Conservation (phyloP, 208 protist species). For the Leishmania gerbilli region DNA sequence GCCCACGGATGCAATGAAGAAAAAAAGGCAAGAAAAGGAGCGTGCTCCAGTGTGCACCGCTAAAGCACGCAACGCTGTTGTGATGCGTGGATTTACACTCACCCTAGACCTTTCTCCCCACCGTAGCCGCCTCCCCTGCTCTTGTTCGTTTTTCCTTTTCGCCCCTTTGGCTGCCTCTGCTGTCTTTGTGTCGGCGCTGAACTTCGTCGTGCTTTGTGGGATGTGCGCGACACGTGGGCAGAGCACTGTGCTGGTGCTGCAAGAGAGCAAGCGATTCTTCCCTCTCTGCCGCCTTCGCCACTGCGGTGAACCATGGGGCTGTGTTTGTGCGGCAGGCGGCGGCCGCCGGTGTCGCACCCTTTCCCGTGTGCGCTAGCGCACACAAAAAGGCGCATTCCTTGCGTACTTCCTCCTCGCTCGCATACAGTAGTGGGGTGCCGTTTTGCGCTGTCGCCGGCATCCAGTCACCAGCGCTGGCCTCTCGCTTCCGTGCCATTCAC, state of each 20-base stretch:
- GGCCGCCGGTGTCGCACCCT: background rate
- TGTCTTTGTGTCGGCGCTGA: background rate
- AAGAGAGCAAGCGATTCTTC: background rate
- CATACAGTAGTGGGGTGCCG: background rate
- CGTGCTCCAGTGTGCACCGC: background rate
- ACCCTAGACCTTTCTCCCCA: background rate
- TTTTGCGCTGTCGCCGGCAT: background rate
- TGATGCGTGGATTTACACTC: background rate
- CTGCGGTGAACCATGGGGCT: background rate
- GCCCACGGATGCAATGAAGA: background rate
- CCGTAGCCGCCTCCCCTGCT: background rate
- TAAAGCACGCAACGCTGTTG: background rate
- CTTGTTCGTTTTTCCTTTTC: background rate
- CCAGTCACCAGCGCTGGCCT: background rate
- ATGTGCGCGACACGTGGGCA: background rate
- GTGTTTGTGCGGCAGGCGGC: background rate
- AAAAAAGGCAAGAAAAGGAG: too few relatives aligned
- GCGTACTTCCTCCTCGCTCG: background rate
- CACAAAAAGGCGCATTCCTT: background rate
- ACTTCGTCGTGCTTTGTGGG: background rate
- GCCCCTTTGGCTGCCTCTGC: background rate
- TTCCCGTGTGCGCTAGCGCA: background rate
- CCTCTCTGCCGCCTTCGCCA: background rate
- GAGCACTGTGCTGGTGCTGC: background rate
- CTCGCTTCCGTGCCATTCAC: background rate